A percentile compares a stretch with the other conserved stretches of the same genome.
These are phyloP conservation scores for Cercospora sojina DNA, from an alignment of 2,329 filamentous ascomycete species.

Conservation along the genomic window DNA sequence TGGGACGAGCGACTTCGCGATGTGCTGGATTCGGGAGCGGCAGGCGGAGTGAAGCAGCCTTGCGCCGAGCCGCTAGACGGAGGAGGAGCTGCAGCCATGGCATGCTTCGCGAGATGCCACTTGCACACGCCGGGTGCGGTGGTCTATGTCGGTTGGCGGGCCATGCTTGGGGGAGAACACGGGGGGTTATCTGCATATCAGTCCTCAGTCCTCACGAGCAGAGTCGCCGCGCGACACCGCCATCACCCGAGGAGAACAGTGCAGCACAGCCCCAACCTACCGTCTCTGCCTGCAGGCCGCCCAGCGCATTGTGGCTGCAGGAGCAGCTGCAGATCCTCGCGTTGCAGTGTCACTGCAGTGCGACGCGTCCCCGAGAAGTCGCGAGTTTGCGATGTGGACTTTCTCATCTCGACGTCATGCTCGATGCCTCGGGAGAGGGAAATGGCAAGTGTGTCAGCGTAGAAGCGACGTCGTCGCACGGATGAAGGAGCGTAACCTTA, in stretches of 20 bases:
- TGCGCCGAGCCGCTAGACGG: slow-evolving; percentile 5
- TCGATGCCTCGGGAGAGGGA: neutral
- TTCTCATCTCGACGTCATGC: neutral
- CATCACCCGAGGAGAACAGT: neutral
- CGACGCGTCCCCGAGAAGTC: neutral
- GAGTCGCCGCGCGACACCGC: neutral
- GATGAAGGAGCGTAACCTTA: neutral
- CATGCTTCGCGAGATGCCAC: slow-evolving; percentile 3
- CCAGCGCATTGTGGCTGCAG: slow-evolving; percentile 5
- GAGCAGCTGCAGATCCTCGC: neutral
- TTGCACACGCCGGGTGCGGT: neutral
- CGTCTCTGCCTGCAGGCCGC: neutral
- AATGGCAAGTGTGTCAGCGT: neutral
- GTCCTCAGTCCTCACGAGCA: neutral
- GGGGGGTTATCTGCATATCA: neutral
- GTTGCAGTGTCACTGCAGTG: neutral
- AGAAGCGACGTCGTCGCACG: neutral
- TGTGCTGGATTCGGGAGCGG: neutral
- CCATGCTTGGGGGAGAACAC: neutral
- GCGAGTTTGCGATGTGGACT: neutral
- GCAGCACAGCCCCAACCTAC: neutral
- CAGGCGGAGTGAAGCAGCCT: neutral
- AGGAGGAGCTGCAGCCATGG: neutral
- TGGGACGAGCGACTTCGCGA: neutral
- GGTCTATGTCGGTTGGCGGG: neutral